phyloP scores from a whole-genome alignment of 768 basidiomycete species.

The Kwoniella dendrophila region DNA sequence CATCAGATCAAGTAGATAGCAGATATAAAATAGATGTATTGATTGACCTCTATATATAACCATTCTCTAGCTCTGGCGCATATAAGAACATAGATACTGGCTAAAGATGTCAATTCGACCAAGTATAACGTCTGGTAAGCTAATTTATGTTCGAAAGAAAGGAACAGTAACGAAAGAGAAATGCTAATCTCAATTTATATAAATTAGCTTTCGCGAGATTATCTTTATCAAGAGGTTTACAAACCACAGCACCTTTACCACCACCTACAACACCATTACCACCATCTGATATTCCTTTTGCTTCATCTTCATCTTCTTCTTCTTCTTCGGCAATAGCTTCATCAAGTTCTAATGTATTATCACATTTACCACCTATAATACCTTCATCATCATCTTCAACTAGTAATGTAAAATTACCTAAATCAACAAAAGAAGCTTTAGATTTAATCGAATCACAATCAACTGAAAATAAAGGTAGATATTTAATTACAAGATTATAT shows the following conservation, averaged over 20 bases:
- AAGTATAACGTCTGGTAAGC: constrained; percentile 9
- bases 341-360: constrained; percentile 18
- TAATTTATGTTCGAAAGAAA: background rate
- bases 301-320: constrained; percentile 20
- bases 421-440: constrained; percentile 63
- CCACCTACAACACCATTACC: constrained; percentile 30
- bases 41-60: too few relatives aligned
- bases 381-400: constrained; percentile 27
- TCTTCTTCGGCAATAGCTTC: too few relatives aligned
- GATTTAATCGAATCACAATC: constrained; percentile 70
- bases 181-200: background rate
- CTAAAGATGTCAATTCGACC: background rate
- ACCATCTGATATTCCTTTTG: constrained; percentile 23
- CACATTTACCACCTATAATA: constrained; percentile 36
- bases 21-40: too few relatives aligned
- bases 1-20: too few relatives aligned
- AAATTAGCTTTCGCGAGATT: constrained; percentile 20
- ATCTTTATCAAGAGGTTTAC: constrained; percentile 25
- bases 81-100: background rate
- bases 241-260: constrained; percentile 44
- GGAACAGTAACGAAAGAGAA: constrained; percentile 3
- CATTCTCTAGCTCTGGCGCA: too few relatives aligned
- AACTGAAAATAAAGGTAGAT: constrained; percentile 75
- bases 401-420: constrained; percentile 27
- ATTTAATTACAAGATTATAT: constrained; percentile 84